Percentiles rank a stretch among this genome's conserved stretches.
These are phyloP conservation scores for Neopestalotiopsis sp. DNA, from an alignment of 2,329 filamentous ascomycete genomes.

Conservation along the genomic window DNA sequence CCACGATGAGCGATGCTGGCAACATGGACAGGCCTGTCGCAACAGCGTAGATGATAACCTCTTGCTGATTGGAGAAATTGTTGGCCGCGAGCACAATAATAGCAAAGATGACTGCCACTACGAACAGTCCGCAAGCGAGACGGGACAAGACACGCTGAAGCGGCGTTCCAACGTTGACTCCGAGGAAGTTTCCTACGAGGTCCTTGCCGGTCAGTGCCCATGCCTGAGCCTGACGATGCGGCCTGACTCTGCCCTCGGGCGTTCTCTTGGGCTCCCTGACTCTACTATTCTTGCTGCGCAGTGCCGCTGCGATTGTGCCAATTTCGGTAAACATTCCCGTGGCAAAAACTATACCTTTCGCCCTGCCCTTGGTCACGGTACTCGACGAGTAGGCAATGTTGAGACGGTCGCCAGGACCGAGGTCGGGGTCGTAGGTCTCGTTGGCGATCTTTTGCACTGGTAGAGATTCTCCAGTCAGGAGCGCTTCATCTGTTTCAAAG, in stretches of 20 bases:
- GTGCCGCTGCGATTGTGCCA: slow-evolving; percentile 66
- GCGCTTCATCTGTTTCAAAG: slow-evolving; percentile 64
- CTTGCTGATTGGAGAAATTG: slow-evolving; percentile 54
- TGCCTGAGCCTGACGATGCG: slow-evolving; percentile 55
- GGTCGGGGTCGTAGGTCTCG: slow-evolving; percentile 53
- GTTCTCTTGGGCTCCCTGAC: slow-evolving; percentile 56
- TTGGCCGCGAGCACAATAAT: slow-evolving; percentile 73
- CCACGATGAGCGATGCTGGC: slow-evolving; percentile 65
- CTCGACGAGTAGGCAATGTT: slow-evolving; percentile 68
- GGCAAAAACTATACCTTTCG: slow-evolving; percentile 63
- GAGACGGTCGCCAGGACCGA: slow-evolving; percentile 65
- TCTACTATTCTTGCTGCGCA: slow-evolving; percentile 60
- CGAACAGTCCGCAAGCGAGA: slow-evolving; percentile 70
- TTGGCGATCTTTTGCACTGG: slow-evolving; percentile 59
- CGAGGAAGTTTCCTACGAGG: slow-evolving; percentile 66
- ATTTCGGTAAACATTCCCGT: slow-evolving; percentile 68
- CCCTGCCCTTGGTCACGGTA: slow-evolving; percentile 66
- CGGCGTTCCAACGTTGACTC: slow-evolving; percentile 72
- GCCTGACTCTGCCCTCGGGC: slow-evolving; percentile 55
- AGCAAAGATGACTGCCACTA: slow-evolving; percentile 69
- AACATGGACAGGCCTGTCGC: slow-evolving; percentile 65
- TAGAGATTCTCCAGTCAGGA: slow-evolving; percentile 67
- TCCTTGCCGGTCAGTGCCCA: slow-evolving; percentile 58
- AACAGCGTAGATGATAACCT: slow-evolving; percentile 69
- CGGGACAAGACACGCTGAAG: slow-evolving; percentile 72